Evolutionary conservation across 2,329 filamentous ascomycete genomes (phyloP).

Genomic region (Microcera coccophila): DNA sequence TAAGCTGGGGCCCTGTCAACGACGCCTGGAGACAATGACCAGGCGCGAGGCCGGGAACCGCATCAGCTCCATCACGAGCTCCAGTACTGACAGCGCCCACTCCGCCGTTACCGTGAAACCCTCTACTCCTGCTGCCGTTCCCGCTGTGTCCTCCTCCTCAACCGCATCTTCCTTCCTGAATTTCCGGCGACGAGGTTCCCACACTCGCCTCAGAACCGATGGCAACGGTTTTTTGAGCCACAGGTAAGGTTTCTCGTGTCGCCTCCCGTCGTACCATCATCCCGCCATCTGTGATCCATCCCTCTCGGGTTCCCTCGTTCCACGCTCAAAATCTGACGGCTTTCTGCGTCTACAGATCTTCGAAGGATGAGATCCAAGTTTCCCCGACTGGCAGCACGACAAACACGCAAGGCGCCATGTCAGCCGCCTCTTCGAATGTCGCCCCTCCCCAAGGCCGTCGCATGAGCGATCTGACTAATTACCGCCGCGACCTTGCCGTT

Average conservation of each 20-base stretch:
- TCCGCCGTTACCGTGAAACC: slow-evolving; percentile 63
- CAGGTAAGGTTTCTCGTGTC: slow-evolving; percentile 21
- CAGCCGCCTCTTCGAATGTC: slow-evolving; percentile 16
- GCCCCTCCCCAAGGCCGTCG: slow-evolving; percentile 47
- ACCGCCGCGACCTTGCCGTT: slow-evolving; percentile 67
- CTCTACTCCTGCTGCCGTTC: slow-evolving; percentile 2
- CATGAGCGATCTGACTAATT: slow-evolving; percentile 61
- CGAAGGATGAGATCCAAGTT: slow-evolving; percentile 42
- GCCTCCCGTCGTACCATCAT: not conserved
- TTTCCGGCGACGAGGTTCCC: slow-evolving; percentile 16
- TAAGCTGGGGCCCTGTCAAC: slow-evolving; percentile 29
- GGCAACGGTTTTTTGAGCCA: slow-evolving; percentile 26
- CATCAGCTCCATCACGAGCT: slow-evolving; percentile 45
- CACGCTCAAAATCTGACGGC: slow-evolving; percentile 21
- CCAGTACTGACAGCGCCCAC: slow-evolving; percentile 61
- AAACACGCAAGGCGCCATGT: slow-evolving; percentile 37
- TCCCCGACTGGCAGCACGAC: slow-evolving; percentile 47
- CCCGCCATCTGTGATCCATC: slow-evolving; percentile 4
- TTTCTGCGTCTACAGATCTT: slow-evolving; percentile 22
- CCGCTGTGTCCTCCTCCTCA: slow-evolving; percentile 29
- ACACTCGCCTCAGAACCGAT: slow-evolving; percentile 20
- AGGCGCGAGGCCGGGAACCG: slow-evolving; percentile 61
- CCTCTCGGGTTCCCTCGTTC: slow-evolving; percentile 6
- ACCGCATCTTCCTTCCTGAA: slow-evolving; percentile 25
- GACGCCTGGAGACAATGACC: slow-evolving; percentile 56